Evolutionary conservation across 768 basidiomycete species (phyloP), one percentile per base, ranked within the genome.

Genomic region (Rhizopogon vinicolor): DNA sequence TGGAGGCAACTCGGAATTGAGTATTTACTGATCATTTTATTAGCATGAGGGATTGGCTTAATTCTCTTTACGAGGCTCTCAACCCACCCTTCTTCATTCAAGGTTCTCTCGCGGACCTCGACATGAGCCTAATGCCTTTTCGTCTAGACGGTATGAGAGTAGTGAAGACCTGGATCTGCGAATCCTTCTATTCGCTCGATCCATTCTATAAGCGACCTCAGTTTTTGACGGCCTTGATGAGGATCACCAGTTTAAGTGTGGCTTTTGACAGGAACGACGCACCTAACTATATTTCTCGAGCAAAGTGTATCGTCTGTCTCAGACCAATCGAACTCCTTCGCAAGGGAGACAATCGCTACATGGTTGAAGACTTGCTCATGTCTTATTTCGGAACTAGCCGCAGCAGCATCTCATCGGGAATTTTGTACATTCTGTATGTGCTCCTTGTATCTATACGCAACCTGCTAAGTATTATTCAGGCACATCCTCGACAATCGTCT

Each of bases 31-130:
- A 35, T 29, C 10, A 10, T n/a, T 16, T 52, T 3, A 37, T 25
- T 44, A 22, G 37, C 37, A 43, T 58, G 33, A 31, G 54, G 39
- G 68, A 65, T 43, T 82, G 79, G 78, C 65, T 84, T 7, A 60
- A 58, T 4, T 72, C 68, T 28, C 65, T 86, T 0, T 78, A 83
- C 52, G 77, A 80, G 18, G 72, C 76, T 1, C 49, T 86, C 6
- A 72, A 76, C 56, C 85, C 86, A 3, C 63, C 78, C 1, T 72
- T 65, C 46, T 67, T 78, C 53, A 53, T 64, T n/a, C 68, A 83
- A 43, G 86, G 85, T 5, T 74, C 78, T 0, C 52, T 64, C 0
- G 63, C 73, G 0, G 58, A 68, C 44, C 63, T 83, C 1, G 66
- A 75, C 35, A 52, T 68, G 9, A 58, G 59, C 1, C 28, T 57